Evolutionary conservation across 1,284 basidiomycete species (phyloP).

Genomic region (Trichosporon ovoides): DNA sequence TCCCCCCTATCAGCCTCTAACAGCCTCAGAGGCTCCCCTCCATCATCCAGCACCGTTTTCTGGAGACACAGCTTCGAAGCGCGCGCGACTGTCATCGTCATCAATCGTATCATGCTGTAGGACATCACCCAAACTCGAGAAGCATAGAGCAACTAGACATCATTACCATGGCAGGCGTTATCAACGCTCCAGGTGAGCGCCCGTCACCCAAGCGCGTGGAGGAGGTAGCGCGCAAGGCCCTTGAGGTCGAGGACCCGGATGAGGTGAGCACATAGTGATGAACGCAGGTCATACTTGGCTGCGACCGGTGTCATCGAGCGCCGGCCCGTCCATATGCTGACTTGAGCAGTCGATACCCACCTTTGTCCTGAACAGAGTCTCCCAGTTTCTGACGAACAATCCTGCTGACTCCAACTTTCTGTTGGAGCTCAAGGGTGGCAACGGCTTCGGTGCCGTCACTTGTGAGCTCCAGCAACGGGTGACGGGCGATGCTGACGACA

Average conservation of each 20-base stretch:
- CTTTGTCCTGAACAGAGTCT: constrained; percentile 23
- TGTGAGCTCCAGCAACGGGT: constrained; percentile 25
- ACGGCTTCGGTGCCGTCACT: constrained; percentile 37
- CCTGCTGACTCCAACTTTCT: constrained; percentile 39
- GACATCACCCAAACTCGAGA: neutral
- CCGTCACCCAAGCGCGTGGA: constrained; percentile 9
- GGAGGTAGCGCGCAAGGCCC: constrained; percentile 8
- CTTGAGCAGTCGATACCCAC: constrained; percentile 20
- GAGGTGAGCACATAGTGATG: constrained; percentile 9
- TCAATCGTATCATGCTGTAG: neutral
- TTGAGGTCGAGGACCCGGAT: constrained; percentile 6
- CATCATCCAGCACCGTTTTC: no score
- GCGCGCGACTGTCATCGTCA: neutral
- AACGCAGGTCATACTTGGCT: neutral
- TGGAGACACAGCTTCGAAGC: no score
- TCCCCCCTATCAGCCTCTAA: no score
- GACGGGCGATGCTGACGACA: neutral
- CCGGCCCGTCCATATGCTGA: neutral
- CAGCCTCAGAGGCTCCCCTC: no score
- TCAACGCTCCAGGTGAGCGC: constrained; percentile 14
- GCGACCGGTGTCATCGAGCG: neutral
- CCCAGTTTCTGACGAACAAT: constrained; percentile 19
- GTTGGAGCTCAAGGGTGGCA: constrained; percentile 35
- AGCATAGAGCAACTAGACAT: neutral
- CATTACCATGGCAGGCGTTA: neutral